Percentiles rank a stretch among this genome's conserved stretches.
phyloP scores from a whole-genome alignment of 768 basidiomycete genomes.

The Suillus fuscotomentosus region DNA sequence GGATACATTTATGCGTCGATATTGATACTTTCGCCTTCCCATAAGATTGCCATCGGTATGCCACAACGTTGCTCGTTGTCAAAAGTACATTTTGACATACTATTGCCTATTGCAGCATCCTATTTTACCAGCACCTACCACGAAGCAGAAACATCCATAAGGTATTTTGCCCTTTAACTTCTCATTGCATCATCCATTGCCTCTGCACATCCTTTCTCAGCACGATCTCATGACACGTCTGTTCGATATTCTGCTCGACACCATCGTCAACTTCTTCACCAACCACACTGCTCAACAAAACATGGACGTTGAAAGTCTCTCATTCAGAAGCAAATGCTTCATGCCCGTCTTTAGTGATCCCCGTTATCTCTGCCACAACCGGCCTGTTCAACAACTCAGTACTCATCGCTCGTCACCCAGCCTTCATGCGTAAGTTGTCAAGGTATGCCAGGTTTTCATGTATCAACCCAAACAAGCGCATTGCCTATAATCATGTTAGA shows the following conservation, averaged over 20 bases:
- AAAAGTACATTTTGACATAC: conserved; percentile 4
- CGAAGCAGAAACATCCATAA: conserved; percentile 93
- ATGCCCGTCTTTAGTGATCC: conserved; percentile 93
- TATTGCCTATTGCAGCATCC: conserved; percentile 48
- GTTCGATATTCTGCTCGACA: conserved; percentile 73
- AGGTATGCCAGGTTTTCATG: conserved; percentile 85
- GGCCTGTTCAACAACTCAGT: conserved; percentile 73
- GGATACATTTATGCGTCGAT: conserved; percentile 74
- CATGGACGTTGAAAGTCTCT: conserved; percentile 79
- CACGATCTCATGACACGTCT: conserved; percentile 75
- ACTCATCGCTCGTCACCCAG: conserved; percentile 69
- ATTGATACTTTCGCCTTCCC: conserved; percentile 67
- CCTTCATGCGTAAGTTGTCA: conserved; percentile 64
- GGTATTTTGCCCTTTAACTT: conserved; percentile 88
- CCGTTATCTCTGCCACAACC: conserved; percentile 72
- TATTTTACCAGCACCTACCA: conserved; percentile 87
- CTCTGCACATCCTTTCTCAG: conserved; percentile 71
- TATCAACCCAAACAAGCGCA: conserved; percentile 83
- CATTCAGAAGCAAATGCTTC: conserved; percentile 91
- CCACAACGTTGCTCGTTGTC: conserved; percentile 10
- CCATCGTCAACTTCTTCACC: conserved; percentile 80
- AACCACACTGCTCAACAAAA: conserved; percentile 59
- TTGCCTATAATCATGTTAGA: too few relatives aligned
- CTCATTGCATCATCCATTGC: conserved; percentile 87
- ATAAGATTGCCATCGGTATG: conserved; percentile 79